These are phyloP conservation scores for Scutellaria minor DNA, from an alignment of 257 asterid genomes.

Conservation along the genomic window DNA sequence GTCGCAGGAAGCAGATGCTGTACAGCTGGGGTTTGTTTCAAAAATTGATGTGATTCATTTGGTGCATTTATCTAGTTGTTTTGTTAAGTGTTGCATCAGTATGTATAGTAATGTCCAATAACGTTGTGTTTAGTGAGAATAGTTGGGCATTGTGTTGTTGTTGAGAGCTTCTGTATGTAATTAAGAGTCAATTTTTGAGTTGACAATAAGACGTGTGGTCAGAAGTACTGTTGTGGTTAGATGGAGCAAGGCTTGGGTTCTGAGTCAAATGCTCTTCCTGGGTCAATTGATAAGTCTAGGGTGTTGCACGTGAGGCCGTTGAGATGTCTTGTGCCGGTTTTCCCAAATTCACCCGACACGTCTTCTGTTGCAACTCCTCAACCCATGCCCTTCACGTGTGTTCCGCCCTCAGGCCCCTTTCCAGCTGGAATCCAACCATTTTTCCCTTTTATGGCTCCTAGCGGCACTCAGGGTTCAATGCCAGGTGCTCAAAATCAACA, in stretches of 20 bases:
- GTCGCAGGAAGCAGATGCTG: conserved; percentile 46
- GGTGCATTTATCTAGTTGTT: conserved; percentile 2
- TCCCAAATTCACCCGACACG: conserved; percentile 62
- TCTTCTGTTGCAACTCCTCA: conserved; percentile 55
- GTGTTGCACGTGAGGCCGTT: conserved; percentile 80
- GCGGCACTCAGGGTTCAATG: conserved; percentile 42
- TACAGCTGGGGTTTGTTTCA: conserved; percentile 21
- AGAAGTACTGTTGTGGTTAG: conserved; percentile 34
- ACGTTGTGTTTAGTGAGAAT: conserved; percentile 22
- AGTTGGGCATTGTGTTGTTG: conserved; percentile 8
- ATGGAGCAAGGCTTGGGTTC: conserved; percentile 78
- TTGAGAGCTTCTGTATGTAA: neutral
- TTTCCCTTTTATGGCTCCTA: conserved; percentile 64
- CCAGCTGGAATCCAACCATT: conserved; percentile 89
- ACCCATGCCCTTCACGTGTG: conserved; percentile 72
- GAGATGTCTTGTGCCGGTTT: conserved; percentile 78
- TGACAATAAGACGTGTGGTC: conserved; percentile 14
- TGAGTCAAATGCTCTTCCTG: conserved; percentile 48
- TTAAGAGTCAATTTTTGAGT: conserved; percentile 1
- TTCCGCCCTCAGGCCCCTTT: conserved; percentile 84
- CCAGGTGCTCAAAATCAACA: conserved; percentile 40
- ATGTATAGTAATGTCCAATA: neutral
- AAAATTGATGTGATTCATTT: conserved; percentile 25
- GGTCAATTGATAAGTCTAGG: conserved; percentile 71
- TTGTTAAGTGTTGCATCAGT: conserved; percentile 8